Base-by-base conservation (phyloP, 768 basidiomycete genomes). In the Collybiopsis confluens region DNA sequence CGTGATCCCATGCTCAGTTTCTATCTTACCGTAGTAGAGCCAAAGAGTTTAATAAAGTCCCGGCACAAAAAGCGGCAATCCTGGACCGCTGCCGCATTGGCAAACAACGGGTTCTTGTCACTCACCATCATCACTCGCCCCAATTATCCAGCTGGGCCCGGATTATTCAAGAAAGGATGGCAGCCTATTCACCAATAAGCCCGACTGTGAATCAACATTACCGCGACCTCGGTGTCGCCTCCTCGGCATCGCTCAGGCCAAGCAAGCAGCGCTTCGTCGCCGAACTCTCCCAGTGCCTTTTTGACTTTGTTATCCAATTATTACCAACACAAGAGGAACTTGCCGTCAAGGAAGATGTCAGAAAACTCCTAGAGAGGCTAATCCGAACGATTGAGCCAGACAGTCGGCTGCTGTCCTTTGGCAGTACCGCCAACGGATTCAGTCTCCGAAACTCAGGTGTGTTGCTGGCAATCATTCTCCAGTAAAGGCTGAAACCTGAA, bases 391-490 rank as follows among this genome's bases (percentile, higher is more conserved):
- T 99, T 71, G 91, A 95, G 68, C 95, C 94, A 41, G 81, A 92
- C 62, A 90, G 90, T 59, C 85, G 91, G 50, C 74, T 99, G 61
- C 71, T 96, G 61, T 92, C 93, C 54, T 99, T 99, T 67, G 96
- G 96, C 30, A 94, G 92, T 66, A 97, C 92, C 35, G 95, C 94
- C 10, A 98, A 98, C 64, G 94, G 95, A 55, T 96, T 98, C 76
- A 94, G 92, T 66, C 81, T 98, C 62, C 81, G 93, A 61, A 97
- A 98, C 73, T 96, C 93, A 57, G 95, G 95, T 90, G 56, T 51
- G 56, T 53, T 38, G 21, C 24, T 46, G 23, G 45, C 16, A 11
- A 42, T 6, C 47, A 43, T 55, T 54, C n/a, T n/a, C n/a, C n/a
- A n/a, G n/a, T 33, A 13, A 30, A 13, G 28, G 54, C 45, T 58